Conservation (phyloP, 1,284 basidiomycete genomes). For the Lignosus rhinocerotis region DNA sequence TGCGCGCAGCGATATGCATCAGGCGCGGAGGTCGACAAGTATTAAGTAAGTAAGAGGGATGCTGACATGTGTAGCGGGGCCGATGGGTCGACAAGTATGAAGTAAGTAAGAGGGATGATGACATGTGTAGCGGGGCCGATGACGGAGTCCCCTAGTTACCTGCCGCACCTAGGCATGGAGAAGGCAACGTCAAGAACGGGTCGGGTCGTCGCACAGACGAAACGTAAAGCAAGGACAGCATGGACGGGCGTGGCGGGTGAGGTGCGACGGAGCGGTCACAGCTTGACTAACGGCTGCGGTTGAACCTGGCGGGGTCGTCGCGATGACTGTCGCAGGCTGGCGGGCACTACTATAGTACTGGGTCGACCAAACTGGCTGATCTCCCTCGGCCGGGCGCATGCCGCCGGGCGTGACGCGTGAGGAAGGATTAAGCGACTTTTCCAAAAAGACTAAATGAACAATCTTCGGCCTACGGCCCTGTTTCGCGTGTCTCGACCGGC, state of each 20-base stretch:
- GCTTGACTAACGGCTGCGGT: not conserved
- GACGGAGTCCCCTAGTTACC: slow-evolving; percentile 4
- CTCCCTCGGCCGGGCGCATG: slow-evolving; percentile 10
- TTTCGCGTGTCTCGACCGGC: slow-evolving; percentile 24
- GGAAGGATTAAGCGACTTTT: slow-evolving; percentile 12
- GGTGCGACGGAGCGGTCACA: not conserved
- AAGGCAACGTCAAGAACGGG: too few relatives aligned
- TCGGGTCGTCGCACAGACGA: slow-evolving; percentile 1
- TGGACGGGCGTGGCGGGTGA: not conserved
- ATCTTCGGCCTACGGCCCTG: slow-evolving; percentile 23
- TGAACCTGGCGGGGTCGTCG: not conserved
- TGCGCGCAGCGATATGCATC: too few relatives aligned
- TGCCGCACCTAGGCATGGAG: not conserved
- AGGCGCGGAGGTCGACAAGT: not conserved
- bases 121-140: slow-evolving; percentile 15
- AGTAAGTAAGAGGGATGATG: slow-evolving; percentile 5
- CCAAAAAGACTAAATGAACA: slow-evolving; percentile 26
- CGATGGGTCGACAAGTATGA: too few relatives aligned
- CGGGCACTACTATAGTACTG: too few relatives aligned
- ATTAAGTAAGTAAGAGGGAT: not conserved
- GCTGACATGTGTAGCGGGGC: slow-evolving; percentile 17
- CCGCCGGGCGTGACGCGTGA: slow-evolving; percentile 16
- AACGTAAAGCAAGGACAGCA: slow-evolving; percentile 9
- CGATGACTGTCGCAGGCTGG: slow-evolving; percentile 11
- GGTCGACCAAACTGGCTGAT: slow-evolving; percentile 10